A percentile compares a stretch with the other conserved stretches of the same genome.
Evolutionary conservation across 1,284 basidiomycete species (phyloP).

Genomic region (Fomitopsis palustris): DNA sequence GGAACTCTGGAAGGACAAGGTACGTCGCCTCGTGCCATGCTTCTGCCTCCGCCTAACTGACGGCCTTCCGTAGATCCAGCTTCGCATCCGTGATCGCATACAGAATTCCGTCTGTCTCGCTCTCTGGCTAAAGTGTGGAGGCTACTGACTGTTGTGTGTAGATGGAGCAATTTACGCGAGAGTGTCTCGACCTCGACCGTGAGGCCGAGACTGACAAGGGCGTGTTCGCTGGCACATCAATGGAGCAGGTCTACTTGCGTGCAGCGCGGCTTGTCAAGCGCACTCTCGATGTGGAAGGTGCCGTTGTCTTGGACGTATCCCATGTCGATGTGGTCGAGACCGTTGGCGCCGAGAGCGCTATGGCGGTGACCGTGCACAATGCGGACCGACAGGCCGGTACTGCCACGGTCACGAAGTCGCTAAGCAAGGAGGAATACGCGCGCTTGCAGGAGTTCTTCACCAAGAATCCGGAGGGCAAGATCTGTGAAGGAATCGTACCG

Average conservation of each 20-base stretch:
- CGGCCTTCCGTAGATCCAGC: constrained; percentile 61
- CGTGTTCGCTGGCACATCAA: constrained; percentile 41
- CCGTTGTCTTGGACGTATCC: constrained; percentile 89
- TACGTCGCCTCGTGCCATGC: constrained; percentile 24
- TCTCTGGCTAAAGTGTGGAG: neutral
- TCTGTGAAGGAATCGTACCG: constrained; percentile 82
- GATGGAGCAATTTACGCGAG: constrained; percentile 95
- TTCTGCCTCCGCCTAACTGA: neutral
- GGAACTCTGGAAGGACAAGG: constrained; percentile 93
- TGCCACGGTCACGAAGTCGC: constrained; percentile 39
- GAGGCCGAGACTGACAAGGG: constrained; percentile 37
- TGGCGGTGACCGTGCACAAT: constrained; percentile 58
- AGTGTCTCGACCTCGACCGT: constrained; percentile 90
- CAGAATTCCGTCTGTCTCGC: constrained; percentile 68
- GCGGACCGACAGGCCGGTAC: constrained; percentile 40
- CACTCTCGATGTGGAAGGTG: constrained; percentile 90
- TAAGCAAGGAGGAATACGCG: constrained; percentile 69
- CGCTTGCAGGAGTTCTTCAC: constrained; percentile 74
- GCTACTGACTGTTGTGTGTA: constrained; percentile 23
- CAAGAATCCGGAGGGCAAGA: constrained; percentile 78
- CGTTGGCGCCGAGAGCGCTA: constrained; percentile 59
- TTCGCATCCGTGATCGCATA: constrained; percentile 87
- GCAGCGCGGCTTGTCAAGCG: constrained; percentile 86
- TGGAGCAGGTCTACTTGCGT: constrained; percentile 85
- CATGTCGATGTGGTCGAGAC: constrained; percentile 87